Conservation (phyloP, 345 rosid species). For the Isatis tinctoria region DNA sequence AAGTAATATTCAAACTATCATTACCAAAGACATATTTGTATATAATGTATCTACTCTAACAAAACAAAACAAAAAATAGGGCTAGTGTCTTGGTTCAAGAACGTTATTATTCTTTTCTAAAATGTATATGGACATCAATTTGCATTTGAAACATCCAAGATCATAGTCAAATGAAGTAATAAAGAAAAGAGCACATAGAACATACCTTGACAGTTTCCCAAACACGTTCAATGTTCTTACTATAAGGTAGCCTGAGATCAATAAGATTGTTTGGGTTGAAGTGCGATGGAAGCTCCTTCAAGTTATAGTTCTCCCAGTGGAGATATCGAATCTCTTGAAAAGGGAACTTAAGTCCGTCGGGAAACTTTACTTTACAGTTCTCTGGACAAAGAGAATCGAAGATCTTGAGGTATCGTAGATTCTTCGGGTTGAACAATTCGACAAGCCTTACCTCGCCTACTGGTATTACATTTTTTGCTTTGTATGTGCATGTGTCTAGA, state of each 20-base stretch:
- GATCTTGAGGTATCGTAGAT: conserved; percentile 28
- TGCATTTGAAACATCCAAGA: not conserved
- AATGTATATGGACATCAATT: not conserved
- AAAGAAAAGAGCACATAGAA: not conserved
- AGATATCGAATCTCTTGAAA: conserved; percentile 15
- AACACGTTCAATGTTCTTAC: conserved; percentile 2
- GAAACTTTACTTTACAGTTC: not conserved
- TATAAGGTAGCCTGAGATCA: conserved; percentile 9
- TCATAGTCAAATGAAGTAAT: not conserved
- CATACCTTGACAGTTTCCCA: conserved; percentile 6
- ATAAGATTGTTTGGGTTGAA: conserved; percentile 11
- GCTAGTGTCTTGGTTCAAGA: not conserved
- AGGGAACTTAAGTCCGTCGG: not conserved
- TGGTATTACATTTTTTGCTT: not conserved
- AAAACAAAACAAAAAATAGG: too few species aligned
- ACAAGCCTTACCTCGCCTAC: not conserved
- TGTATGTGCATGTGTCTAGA: not conserved
- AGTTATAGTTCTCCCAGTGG: conserved; percentile 12
- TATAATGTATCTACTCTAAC: too few species aligned
- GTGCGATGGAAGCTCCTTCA: conserved; percentile 18
- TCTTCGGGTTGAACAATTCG: not conserved
- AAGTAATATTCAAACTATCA: not conserved
- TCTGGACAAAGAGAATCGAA: not conserved
- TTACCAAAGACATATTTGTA: too few species aligned
- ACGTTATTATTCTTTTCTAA: not conserved